Conservation (phyloP, 352 stramenopile species). For the Phytophthora palmivora region DNA sequence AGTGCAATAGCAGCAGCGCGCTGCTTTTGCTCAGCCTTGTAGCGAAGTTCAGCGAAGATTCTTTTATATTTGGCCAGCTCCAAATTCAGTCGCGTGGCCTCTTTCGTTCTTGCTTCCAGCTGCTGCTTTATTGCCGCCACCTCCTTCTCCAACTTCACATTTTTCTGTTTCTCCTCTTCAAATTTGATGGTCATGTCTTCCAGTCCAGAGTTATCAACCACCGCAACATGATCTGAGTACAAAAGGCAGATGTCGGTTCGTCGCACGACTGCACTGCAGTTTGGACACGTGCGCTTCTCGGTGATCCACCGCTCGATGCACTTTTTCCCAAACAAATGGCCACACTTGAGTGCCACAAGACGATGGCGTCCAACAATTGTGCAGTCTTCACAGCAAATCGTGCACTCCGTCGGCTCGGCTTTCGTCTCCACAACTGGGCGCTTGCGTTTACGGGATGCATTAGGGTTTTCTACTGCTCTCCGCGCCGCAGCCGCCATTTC, state of each 20-base stretch:
- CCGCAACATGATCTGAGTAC: conserved; percentile 76
- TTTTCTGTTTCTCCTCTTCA: conserved; percentile 58
- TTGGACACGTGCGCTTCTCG: conserved; percentile 70
- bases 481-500: conserved; percentile 23
- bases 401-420: conserved; percentile 71
- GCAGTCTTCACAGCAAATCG: conserved; percentile 78
- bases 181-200: conserved; percentile 68
- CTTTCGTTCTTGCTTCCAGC: conserved; percentile 34
- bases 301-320: conserved; percentile 80
- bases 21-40: conserved; percentile 18
- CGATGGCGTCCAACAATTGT: conserved; percentile 65
- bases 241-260: conserved; percentile 63
- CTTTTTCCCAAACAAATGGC: conserved; percentile 76
- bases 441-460: conserved; percentile 37
- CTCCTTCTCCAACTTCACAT: conserved; percentile 57
- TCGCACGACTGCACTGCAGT: conserved; percentile 60
- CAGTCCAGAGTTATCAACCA: conserved; percentile 77
- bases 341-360: conserved; percentile 72
- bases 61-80: conserved; percentile 46
- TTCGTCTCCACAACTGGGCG: conserved; percentile 38
- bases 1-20: not conserved
- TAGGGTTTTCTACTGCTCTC: conserved; percentile 4
- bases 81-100: conserved; percentile 28
- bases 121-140: conserved; percentile 49
- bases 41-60: conserved; percentile 34